Conservation (phyloP, 164 flowering plant species). For the Kalanchoe fedtschenkoi region DNA sequence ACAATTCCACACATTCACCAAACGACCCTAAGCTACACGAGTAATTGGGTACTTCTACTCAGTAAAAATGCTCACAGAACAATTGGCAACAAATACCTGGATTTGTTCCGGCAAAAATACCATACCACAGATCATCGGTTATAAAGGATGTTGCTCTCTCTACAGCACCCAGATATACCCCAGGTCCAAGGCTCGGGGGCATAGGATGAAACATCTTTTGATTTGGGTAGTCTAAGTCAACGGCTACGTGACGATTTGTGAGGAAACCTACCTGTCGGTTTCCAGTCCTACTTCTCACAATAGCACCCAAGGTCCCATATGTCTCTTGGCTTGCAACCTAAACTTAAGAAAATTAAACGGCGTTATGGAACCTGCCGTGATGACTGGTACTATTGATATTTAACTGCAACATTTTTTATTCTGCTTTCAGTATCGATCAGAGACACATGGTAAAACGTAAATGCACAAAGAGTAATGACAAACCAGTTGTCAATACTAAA, state of each 20-base stretch:
- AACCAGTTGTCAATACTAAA: too few relatives aligned
- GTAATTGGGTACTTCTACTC: neutral
- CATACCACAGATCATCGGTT: conserved; percentile 98
- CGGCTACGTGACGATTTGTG: conserved; percentile 96
- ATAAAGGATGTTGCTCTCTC: conserved; percentile 99
- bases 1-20: neutral
- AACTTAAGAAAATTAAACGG: conserved; percentile 9
- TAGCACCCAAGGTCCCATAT: conserved; percentile 96
- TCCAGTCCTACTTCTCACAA: conserved; percentile 92
- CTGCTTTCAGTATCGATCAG: neutral
- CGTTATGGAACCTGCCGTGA: conserved; percentile 3
- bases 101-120: conserved; percentile 90
- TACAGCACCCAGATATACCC: conserved; percentile 93
- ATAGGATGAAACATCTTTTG: conserved; percentile 99
- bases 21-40: neutral
- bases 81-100: conserved; percentile 52
- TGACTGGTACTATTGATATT: neutral
- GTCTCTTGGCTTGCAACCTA: conserved; percentile 99
- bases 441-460: neutral
- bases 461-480: neutral
- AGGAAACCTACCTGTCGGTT: conserved; percentile 87
- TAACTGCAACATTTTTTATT: neutral
- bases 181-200: conserved; percentile 98
- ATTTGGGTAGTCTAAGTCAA: conserved; percentile 88
- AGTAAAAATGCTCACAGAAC: neutral